Evolutionary conservation across 129 eudicot species (phyloP).

Genomic region (Glebionis coronaria): DNA sequence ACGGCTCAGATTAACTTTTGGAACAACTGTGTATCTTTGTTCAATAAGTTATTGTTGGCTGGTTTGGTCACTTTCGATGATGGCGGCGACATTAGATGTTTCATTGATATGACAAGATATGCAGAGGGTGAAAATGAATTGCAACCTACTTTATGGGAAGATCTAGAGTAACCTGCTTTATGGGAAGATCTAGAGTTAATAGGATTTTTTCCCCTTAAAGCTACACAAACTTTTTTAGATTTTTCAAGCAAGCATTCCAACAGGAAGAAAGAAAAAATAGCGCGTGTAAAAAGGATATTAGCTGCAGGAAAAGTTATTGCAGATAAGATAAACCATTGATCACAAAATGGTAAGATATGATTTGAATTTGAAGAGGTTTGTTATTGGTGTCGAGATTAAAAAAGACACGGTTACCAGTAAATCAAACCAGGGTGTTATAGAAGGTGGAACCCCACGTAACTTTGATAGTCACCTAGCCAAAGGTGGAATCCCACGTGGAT

Average conservation of each 20-base stretch:
- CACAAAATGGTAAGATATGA: slow-evolving; percentile 38
- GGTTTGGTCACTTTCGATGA: slow-evolving; percentile 34
- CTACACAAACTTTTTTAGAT: slow-evolving; percentile 51
- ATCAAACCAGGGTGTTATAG: slow-evolving; percentile 18
- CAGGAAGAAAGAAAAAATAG: slow-evolving; percentile 42
- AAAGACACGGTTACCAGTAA: slow-evolving; percentile 19
- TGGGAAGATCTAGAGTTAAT: slow-evolving; percentile 66
- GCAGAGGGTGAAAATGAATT: slow-evolving; percentile 35
- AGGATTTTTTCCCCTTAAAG: slow-evolving; percentile 58
- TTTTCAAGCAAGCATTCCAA: slow-evolving; percentile 56
- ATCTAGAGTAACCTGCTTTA: slow-evolving; percentile 54
- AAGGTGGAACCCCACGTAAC: slow-evolving; percentile 21
- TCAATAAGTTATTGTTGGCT: slow-evolving; percentile 28
- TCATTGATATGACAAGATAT: slow-evolving; percentile 46
- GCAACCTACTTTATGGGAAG: slow-evolving; percentile 60
- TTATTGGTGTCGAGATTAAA: slow-evolving; percentile 41
- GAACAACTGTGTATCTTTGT: slow-evolving; percentile 45
- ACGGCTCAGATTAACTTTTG: slow-evolving; percentile 40
- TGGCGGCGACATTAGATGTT: slow-evolving; percentile 31
- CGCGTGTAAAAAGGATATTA: slow-evolving; percentile 49
- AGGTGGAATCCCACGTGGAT: slow-evolving; percentile 30
- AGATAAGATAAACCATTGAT: slow-evolving; percentile 41
- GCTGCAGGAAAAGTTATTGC: slow-evolving; percentile 55
- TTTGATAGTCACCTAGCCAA: slow-evolving; percentile 12
- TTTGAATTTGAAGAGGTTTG: slow-evolving; percentile 36